Percentiles rank a stretch among this genome's conserved stretches.
These are phyloP conservation scores for Lenwebbia sp. DNA, from an alignment of 345 rosid species.

Conservation along the genomic window DNA sequence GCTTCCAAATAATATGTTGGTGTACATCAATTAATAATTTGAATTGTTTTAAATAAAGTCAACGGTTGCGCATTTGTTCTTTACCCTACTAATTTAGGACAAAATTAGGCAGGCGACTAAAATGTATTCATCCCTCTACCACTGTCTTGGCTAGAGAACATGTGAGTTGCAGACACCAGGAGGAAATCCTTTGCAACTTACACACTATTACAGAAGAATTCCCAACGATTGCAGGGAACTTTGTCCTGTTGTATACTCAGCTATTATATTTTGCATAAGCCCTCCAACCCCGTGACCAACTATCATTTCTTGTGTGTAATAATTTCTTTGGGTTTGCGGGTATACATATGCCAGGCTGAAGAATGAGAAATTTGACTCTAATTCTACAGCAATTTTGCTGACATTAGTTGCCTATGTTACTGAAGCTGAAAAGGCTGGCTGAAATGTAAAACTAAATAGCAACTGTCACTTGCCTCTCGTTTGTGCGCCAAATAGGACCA, in stretches of 20 bases:
- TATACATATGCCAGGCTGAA: not conserved
- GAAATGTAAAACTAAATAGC: not conserved
- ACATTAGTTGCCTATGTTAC: not conserved
- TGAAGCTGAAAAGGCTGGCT: not conserved
- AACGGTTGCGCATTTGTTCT: not conserved
- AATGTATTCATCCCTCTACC: not conserved
- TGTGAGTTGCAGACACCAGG: not conserved
- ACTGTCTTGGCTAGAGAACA: not conserved
- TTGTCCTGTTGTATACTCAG: not conserved
- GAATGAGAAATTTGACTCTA: not conserved
- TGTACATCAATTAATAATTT: not conserved
- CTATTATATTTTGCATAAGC: not conserved
- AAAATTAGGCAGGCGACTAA: not conserved
- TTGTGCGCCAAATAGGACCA: conserved; percentile 63
- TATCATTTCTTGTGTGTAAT: not conserved
- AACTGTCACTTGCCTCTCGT: conserved; percentile 56
- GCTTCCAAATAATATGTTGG: not conserved
- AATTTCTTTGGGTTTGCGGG: not conserved
- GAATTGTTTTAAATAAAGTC: not conserved
- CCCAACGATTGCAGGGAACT: not conserved
- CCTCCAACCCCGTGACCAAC: not conserved
- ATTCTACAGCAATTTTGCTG: no score
- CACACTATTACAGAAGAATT: not conserved
- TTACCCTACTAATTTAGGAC: not conserved
- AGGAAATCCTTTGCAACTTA: not conserved